phyloP scores from a whole-genome alignment of 805 yeast genomes.

The Yamadazyma scolyti region DNA sequence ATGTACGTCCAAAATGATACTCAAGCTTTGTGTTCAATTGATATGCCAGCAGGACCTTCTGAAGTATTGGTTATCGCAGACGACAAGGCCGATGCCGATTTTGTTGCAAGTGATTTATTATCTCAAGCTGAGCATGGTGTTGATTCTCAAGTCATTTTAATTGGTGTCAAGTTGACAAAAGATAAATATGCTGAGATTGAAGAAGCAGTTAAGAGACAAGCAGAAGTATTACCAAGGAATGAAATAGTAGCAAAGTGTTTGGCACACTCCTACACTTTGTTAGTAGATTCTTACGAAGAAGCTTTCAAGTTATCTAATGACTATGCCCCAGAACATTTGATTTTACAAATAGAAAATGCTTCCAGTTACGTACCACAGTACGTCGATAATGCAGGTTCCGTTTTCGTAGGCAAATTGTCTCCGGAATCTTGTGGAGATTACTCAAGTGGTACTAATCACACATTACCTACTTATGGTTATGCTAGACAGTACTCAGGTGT shows the following conservation, averaged over 20 bases:
- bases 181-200: constrained; percentile 67
- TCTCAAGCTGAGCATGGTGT: constrained; percentile 99
- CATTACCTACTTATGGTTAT: constrained; percentile 97
- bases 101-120: constrained; percentile 92
- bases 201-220: constrained; percentile 81
- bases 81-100: constrained; percentile 81
- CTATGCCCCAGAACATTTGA: constrained; percentile 98
- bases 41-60: constrained; percentile 99
- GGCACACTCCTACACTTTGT: constrained; percentile 81
- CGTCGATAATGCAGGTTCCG: constrained; percentile 92
- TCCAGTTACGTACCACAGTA: constrained; percentile 58
- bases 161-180: constrained; percentile 70
- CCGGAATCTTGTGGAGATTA: constrained; percentile 99
- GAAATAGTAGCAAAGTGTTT: constrained; percentile 91
- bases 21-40: constrained; percentile 90
- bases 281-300: constrained; percentile 65
- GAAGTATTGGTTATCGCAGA: constrained; percentile 97
- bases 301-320: constrained; percentile 85
- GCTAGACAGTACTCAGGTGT: constrained; percentile 98
- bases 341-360: constrained; percentile 84
- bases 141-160: constrained; percentile 92
- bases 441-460: constrained; percentile 97
- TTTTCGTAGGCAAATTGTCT: constrained; percentile 92
- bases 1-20: constrained; percentile 97
- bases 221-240: constrained; percentile 79